These are phyloP conservation scores for Citrus australasica DNA, from an alignment of 345 rosid species.

Conservation along the genomic window DNA sequence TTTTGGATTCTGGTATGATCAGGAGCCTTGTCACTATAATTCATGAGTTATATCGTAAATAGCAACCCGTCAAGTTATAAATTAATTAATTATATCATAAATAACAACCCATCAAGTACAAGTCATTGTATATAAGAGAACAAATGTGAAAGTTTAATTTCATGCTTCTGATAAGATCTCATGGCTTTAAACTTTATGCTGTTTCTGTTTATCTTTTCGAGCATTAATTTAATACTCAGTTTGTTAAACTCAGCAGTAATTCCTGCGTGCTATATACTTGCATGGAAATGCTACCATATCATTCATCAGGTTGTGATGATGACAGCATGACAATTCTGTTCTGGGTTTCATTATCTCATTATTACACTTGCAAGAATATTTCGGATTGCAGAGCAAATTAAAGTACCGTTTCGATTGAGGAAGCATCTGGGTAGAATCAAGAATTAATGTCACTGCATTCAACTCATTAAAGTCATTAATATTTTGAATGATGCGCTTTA, in stretches of 20 bases:
- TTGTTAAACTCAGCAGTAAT: not conserved
- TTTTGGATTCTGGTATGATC: conserved; percentile 22
- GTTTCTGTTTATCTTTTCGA: too few relatives aligned
- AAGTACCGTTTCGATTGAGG: too few relatives aligned
- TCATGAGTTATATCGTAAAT: too few relatives aligned
- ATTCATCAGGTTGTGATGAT: not conserved
- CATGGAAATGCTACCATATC: not conserved
- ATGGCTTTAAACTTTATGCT: too few relatives aligned
- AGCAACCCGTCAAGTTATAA: not conserved
- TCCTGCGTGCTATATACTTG: too few relatives aligned
- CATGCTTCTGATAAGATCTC: not conserved
- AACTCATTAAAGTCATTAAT: too few relatives aligned
- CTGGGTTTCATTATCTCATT: not conserved
- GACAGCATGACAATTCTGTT: not conserved
- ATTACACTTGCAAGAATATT: not conserved
- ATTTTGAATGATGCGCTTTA: too few relatives aligned
- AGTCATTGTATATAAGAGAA: not conserved
- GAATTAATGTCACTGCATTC: not conserved
- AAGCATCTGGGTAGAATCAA: not conserved
- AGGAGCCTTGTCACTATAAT: conserved; percentile 17
- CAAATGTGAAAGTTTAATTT: not conserved
- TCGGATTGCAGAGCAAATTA: not conserved
- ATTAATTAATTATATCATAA: too few relatives aligned
- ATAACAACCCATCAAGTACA: not conserved
- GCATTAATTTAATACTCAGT: too few relatives aligned